Base-by-base conservation (phyloP, 306 rosid species). In the Vigna mungo region DNA sequence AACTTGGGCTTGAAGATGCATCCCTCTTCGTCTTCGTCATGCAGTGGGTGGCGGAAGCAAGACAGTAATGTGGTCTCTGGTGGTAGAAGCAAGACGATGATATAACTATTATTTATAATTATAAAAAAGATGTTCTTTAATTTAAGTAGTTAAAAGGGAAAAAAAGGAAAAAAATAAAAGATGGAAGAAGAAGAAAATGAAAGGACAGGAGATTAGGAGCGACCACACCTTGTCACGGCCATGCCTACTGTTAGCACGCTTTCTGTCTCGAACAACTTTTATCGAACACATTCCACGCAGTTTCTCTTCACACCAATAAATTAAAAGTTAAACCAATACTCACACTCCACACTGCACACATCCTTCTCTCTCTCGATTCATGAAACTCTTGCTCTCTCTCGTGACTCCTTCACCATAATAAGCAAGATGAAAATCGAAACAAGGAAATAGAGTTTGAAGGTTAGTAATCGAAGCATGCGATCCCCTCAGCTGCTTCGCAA, bases 401-500 rank as follows among this genome's bases (percentile, higher is more conserved):
- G 89, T 86, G 87, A 90, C 83, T 56, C 75, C 55, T 27, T 75
- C 69, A 18, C 62, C 81, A 32, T 62, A 64, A 80, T n/a, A 64
- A 77, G 5, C 32, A 10, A 41, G 21, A 18, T 59, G 65, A 59
- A 59, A 59, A 59, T 27, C 65, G 15, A 59, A 59, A 25, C 30
- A 37, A 64, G 16, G 8, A 36, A 37, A 9, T 30, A 64, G 30
- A 4, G 46, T 30, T 34, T 6, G 1, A 21, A 21, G 25, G 18
- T 14, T 34, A 12, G 49, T 11, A 44, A 44, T 44, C 49, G n/a
- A 61, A 61, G 11, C 13, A 61, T 94, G 97, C 91, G 85, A 74
- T 92, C 95, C 66, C 89, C 96, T 79, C 92, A 87, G 68, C 89
- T 94, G 7, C 92, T 80, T 58, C 90, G 85, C 44, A 88, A 87